These are phyloP conservation scores for Podospora tetraspora DNA, from an alignment of 495 filamentous ascomycete genomes.

Conservation along the genomic window DNA sequence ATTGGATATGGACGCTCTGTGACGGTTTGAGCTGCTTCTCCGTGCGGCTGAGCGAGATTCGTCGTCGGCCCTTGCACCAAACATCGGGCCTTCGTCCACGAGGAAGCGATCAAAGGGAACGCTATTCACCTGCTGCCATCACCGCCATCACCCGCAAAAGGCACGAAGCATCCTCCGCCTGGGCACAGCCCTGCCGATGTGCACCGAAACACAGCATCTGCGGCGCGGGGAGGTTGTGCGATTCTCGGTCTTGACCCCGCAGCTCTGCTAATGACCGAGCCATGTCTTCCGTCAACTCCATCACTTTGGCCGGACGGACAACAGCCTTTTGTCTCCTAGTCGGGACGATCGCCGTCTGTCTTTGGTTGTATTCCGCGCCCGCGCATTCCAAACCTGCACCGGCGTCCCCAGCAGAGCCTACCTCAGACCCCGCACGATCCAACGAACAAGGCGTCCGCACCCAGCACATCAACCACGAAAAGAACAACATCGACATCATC, in stretches of 20 bases:
- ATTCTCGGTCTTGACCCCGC: not conserved
- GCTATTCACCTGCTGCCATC: constrained; percentile 8
- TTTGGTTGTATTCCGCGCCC: constrained; percentile 12
- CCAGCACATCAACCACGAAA: too few relatives aligned
- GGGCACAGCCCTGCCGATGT: not conserved
- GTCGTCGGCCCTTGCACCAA: too few relatives aligned
- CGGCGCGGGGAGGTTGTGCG: not conserved
- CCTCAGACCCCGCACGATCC: not conserved
- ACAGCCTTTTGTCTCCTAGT: constrained; percentile 16
- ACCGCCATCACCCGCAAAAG: not conserved
- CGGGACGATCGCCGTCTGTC: constrained; percentile 15
- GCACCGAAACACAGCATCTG: constrained; percentile 8
- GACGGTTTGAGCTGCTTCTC: too few relatives aligned
- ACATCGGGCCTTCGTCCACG: too few relatives aligned
- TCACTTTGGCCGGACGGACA: constrained; percentile 12
- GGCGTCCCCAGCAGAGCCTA: not conserved
- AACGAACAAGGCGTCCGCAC: too few relatives aligned
- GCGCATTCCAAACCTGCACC: constrained; percentile 1
- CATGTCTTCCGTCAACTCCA: constrained; percentile 9
- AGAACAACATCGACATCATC: too few relatives aligned
- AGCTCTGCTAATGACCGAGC: too few relatives aligned
- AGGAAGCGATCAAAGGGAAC: not conserved
- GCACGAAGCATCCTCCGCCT: constrained; percentile 4
- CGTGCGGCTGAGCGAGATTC: too few relatives aligned
- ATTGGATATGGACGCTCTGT: too few relatives aligned